Percentiles rank a stretch among this genome's conserved stretches.
These are phyloP conservation scores for Chaetomiaceae sp. DNA, from an alignment of 2,329 filamentous ascomycete genomes.

Conservation along the genomic window DNA sequence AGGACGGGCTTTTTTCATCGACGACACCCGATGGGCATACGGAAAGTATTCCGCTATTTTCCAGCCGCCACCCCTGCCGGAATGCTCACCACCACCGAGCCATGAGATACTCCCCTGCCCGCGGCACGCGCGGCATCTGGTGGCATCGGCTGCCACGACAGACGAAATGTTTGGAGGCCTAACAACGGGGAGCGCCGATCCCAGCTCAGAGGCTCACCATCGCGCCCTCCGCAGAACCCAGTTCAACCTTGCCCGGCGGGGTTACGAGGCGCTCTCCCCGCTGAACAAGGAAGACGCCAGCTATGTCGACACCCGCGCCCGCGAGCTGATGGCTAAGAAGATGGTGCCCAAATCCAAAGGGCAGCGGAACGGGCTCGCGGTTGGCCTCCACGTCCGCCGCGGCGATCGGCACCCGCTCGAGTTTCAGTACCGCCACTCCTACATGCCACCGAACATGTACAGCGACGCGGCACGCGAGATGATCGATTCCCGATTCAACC, in stretches of 20 bases:
- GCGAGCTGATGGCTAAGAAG: constrained; percentile 48
- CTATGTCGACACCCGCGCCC: constrained; percentile 59
- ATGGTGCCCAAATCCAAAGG: constrained; percentile 31
- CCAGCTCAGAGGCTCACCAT: constrained; percentile 41
- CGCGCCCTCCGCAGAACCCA: constrained; percentile 55
- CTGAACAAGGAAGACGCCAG: constrained; percentile 60
- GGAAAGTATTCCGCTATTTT: constrained; percentile 73
- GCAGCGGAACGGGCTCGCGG: constrained; percentile 47
- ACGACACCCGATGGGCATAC: constrained; percentile 80
- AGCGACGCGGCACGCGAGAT: constrained; percentile 54
- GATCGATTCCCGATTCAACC: constrained; percentile 47
- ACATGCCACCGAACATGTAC: constrained; percentile 71
- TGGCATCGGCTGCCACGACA: constrained; percentile 67
- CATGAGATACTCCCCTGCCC: constrained; percentile 78
- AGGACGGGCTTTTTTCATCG: constrained; percentile 73
- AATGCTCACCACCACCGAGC: constrained; percentile 66
- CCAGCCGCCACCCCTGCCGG: constrained; percentile 57
- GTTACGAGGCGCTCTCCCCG: constrained; percentile 71
- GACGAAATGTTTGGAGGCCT: constrained; percentile 58
- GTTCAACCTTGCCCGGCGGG: constrained; percentile 63
- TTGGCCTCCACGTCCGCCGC: constrained; percentile 75
- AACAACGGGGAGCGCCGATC: constrained; percentile 48
- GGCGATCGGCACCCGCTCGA: constrained; percentile 76
- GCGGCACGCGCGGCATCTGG: constrained; percentile 66
- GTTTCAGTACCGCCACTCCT: constrained; percentile 70